Conservation (phyloP, 78 protist genomes). For the Mantamonas sphyraenae region DNA sequence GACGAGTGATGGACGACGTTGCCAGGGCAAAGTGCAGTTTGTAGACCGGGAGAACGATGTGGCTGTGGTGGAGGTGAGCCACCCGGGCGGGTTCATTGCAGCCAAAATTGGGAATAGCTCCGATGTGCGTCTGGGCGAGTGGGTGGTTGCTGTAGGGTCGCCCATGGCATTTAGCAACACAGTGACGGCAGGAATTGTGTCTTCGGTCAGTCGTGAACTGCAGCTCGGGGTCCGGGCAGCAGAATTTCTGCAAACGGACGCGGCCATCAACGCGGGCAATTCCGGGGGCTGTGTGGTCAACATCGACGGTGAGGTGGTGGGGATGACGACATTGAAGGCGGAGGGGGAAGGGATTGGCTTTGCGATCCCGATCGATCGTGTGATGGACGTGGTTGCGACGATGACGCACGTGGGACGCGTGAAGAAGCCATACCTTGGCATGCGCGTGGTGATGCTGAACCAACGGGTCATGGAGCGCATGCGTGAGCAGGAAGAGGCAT, state of each 20-base stretch:
- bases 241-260: constrained; percentile 6
- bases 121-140: constrained; percentile 4
- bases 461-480: no score
- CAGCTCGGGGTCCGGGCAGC: no score
- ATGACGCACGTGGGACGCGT: constrained; percentile 1
- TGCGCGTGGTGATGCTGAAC: not conserved
- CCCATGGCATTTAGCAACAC: constrained; percentile 2
- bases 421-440: constrained; percentile 7
- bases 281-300: constrained; percentile 13
- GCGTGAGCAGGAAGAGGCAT: no score
- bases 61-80: not conserved
- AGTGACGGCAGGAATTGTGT: constrained; percentile 7
- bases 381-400: not conserved
- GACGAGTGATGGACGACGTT: not conserved
- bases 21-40: not conserved
- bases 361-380: constrained; percentile 11
- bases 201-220: constrained; percentile 7
- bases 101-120: not conserved
- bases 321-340: constrained; percentile 8
- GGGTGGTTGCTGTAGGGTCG: constrained; percentile 11
- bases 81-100: not conserved
- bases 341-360: constrained; percentile 3
- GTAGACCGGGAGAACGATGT: not conserved
- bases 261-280: constrained; percentile 17
- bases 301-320: constrained; percentile 12